These are phyloP conservation scores for Penicillium pancosmium DNA, from an alignment of 495 filamentous ascomycete species.

Conservation along the genomic window DNA sequence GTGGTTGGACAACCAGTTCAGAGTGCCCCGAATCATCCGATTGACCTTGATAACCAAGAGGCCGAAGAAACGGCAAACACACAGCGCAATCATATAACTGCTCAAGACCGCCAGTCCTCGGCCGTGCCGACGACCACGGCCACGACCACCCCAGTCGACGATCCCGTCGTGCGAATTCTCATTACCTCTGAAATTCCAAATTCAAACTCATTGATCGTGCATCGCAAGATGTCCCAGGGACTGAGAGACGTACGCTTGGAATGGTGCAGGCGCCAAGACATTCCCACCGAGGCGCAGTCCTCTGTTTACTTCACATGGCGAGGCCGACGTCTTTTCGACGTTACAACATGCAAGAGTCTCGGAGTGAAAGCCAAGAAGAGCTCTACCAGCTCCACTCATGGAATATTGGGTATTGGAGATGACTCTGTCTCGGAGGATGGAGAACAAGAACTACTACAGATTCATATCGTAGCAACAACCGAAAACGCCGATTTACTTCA, in stretches of 20 bases:
- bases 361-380: conserved; percentile 52
- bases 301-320: conserved; percentile 80
- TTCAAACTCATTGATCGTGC: conserved; percentile 65
- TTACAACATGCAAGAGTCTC: conserved; percentile 70
- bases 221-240: conserved; percentile 64
- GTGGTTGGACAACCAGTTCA: not conserved
- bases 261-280: conserved; percentile 66
- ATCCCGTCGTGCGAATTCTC: conserved; percentile 66
- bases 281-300: conserved; percentile 47
- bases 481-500: conserved; percentile 41
- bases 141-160: conserved; percentile 16
- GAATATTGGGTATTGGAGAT: conserved; percentile 36
- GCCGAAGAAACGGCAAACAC: not conserved
- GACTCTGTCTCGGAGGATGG: conserved; percentile 18
- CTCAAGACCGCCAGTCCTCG: not conserved
- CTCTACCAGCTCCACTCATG: not conserved
- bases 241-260: conserved; percentile 65
- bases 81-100: not conserved
- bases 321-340: conserved; percentile 68
- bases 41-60: not conserved
- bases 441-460: conserved; percentile 31
- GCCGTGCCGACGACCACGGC: not conserved
- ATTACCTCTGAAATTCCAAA: conserved; percentile 67
- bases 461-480: conserved; percentile 77
- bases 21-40: not conserved